Evolutionary conservation across 768 basidiomycete species (phyloP), one percentile per base, ranked within the genome.

Genomic region (Hygrocybe coccinea): DNA sequence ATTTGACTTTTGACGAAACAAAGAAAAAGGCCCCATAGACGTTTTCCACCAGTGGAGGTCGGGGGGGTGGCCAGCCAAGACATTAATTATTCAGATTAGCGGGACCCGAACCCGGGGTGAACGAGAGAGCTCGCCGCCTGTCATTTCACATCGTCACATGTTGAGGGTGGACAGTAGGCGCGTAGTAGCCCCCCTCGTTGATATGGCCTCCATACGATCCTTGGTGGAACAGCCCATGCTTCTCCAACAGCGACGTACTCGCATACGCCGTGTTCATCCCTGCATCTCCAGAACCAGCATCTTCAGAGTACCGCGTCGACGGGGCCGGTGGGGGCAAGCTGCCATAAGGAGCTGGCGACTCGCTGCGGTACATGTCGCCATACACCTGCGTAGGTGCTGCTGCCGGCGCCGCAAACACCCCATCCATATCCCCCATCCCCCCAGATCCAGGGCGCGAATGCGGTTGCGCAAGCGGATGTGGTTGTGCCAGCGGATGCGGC

Each of bases 391-490:
- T 52, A 17, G 58, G 39, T 22, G 44, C 52, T 25, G 52, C 39
- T 60, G 57, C 56, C 29, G 60, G 37, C 24, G 39, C 54, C 48
- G 51, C 41, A 47, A 25, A 22, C 39, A 45, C 21, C 21, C 25
- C 45, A 57, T 52, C 52, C 61, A 55, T 50, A 55, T 17, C 59
- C 34, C 47, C 37, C 61, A 41, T 15, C 19, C 38, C 38, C 3
- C 38, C 38, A 41, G 38, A 41, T 5, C 38, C 38, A 41, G 15
- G 38, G 15, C 38, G 14, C 19, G 38, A 41, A 11, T 14, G 38
- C 71, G 72, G 71, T 72, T 79, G 74, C 65, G 73, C 71, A 61
- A 71, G 60, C 74, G 29, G 29, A 77, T 76, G 65, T 77, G 75
- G 59, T 76, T 76, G 39, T 75, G 71, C 58, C 77, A 59, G 55